These are phyloP conservation scores for Colletotrichum musicola DNA, from an alignment of 2,329 filamentous ascomycete species.

Conservation along the genomic window DNA sequence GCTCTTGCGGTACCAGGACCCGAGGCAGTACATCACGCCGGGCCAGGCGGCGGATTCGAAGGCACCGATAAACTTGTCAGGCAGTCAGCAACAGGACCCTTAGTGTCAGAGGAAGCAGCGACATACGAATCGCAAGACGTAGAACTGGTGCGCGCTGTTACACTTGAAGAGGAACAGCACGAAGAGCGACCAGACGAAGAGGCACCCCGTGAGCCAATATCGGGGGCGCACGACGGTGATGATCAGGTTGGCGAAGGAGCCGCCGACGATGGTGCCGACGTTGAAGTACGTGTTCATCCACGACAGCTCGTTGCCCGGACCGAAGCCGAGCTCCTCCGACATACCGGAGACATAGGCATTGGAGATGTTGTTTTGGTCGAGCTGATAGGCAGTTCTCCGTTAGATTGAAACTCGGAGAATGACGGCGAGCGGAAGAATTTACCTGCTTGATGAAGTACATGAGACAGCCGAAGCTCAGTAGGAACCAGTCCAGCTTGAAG, in stretches of 20 bases:
- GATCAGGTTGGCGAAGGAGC: conserved; percentile 57
- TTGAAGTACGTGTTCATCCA: conserved; percentile 62
- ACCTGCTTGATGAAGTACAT: conserved; percentile 59
- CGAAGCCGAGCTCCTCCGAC: conserved; percentile 59
- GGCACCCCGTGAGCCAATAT: conserved; percentile 55
- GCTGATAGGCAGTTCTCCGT: conserved; percentile 32
- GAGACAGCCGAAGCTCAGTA: conserved; percentile 56
- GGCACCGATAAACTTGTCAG: conserved; percentile 58
- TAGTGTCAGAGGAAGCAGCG: too few species aligned
- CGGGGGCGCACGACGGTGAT: conserved; percentile 58
- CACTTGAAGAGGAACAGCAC: conserved; percentile 57
- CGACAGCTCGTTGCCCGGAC: conserved; percentile 54
- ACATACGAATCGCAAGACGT: conserved; percentile 59
- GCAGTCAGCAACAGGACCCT: too few species aligned
- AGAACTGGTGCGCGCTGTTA: conserved; percentile 53
- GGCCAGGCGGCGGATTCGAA: conserved; percentile 69
- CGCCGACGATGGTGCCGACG: conserved; percentile 60
- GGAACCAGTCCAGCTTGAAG: conserved; percentile 63
- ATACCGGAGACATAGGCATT: conserved; percentile 64
- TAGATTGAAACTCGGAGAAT: too few species aligned
- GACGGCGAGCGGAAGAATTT: conserved; percentile 9
- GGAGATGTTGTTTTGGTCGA: conserved; percentile 60
- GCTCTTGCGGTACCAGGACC: conserved; percentile 70
- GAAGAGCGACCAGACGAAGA: conserved; percentile 53
- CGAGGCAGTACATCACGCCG: conserved; percentile 66